phyloP scores from a whole-genome alignment of 257 asterid species.

The Forsythia viridissima region DNA sequence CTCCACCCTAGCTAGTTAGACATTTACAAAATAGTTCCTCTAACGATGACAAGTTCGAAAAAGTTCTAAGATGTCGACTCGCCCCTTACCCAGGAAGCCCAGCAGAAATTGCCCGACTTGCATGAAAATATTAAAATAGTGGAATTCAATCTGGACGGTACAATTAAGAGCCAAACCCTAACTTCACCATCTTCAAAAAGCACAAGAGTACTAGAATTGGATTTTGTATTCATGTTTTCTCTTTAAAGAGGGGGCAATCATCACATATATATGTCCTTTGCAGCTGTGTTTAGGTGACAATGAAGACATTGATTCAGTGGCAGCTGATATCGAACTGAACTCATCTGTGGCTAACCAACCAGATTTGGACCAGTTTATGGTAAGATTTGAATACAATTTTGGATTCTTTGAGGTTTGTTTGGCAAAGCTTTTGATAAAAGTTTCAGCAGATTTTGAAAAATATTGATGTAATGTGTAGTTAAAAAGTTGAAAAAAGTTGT shows the following conservation, averaged over 20 bases:
- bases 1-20: no score
- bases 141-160: no score
- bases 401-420: no score
- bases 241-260: neutral
- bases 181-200: neutral
- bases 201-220: no score
- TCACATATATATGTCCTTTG: neutral
- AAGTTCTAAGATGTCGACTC: no score
- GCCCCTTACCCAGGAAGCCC: no score
- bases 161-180: neutral
- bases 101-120: no score
- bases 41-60: neutral
- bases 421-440: no score
- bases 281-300: constrained; percentile 38
- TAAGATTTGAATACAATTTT: constrained; percentile 7
- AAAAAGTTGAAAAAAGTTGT: no score
- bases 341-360: constrained; percentile 21
- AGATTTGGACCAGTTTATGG: constrained; percentile 64
- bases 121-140: no score
- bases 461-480: no score
- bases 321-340: constrained; percentile 7
- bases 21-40: neutral
- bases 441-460: no score
- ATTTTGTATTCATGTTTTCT: neutral
- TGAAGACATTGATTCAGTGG: constrained; percentile 6